These are phyloP conservation scores for Penicillium paneum DNA, from an alignment of 2,329 filamentous ascomycete species.

Conservation along the genomic window DNA sequence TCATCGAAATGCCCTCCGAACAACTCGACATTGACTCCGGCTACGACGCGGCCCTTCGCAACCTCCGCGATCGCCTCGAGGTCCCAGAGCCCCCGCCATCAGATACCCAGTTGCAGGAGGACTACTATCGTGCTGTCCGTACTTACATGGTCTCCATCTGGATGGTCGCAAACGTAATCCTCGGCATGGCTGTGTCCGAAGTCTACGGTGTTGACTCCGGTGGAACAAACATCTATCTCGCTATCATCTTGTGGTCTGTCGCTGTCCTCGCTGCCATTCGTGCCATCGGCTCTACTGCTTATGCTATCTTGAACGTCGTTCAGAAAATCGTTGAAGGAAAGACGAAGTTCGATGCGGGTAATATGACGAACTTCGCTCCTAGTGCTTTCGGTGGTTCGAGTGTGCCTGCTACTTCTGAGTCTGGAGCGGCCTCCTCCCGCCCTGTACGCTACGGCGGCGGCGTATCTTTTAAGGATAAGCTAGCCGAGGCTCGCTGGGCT, in stretches of 20 bases:
- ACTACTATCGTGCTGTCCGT: constrained; percentile 95
- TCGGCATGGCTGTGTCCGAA: constrained; percentile 91
- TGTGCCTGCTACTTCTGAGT: constrained; percentile 20
- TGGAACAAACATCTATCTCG: constrained; percentile 82
- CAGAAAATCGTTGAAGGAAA: constrained; percentile 85
- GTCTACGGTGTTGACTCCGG: constrained; percentile 71
- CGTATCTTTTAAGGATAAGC: constrained; percentile 34
- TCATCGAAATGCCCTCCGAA: constrained; percentile 95
- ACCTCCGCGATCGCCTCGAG: constrained; percentile 88
- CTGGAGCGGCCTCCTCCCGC: constrained; percentile 10
- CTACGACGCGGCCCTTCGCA: constrained; percentile 94
- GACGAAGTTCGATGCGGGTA: constrained; percentile 55
- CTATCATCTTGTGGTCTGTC: constrained; percentile 90
- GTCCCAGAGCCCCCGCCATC: constrained; percentile 61
- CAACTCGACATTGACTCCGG: constrained; percentile 97
- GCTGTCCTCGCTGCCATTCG: constrained; percentile 83
- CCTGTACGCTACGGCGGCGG: constrained; percentile 32
- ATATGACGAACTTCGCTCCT: constrained; percentile 29
- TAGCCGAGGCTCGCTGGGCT: constrained; percentile 37
- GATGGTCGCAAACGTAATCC: constrained; percentile 87
- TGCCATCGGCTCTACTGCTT: constrained; percentile 75
- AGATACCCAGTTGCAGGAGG: constrained; percentile 87
- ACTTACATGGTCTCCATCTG: constrained; percentile 97
- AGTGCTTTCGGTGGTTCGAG: constrained; percentile 24
- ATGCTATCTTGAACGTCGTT: constrained; percentile 77